These are phyloP conservation scores for Kluyveromyces wickerhamii DNA, from an alignment of 805 yeast species.

Conservation along the genomic window DNA sequence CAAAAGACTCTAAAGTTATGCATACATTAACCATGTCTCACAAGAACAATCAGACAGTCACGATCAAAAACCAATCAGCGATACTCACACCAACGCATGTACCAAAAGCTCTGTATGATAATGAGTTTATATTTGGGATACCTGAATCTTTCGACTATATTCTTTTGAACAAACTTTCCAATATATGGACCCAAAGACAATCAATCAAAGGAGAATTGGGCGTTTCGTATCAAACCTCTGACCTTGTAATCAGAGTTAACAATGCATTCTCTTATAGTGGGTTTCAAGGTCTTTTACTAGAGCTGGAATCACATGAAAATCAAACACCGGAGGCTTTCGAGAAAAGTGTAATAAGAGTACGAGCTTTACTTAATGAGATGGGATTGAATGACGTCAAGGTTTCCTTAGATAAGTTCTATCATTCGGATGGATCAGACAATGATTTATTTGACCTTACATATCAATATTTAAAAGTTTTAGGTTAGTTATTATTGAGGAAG, in stretches of 20 bases:
- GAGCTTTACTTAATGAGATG: conserved; percentile 14
- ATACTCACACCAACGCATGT: conserved; percentile 16
- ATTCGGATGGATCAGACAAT: conserved; percentile 8
- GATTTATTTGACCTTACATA: conserved; percentile 22
- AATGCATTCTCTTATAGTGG: conserved; percentile 28
- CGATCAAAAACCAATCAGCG: conserved; percentile 21
- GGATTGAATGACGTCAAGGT: conserved; percentile 16
- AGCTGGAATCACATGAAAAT: conserved; percentile 14
- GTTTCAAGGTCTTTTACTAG: conserved; percentile 26
- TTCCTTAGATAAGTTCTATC: conserved; percentile 12
- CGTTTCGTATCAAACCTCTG: conserved; percentile 21
- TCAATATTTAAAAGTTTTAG: conserved; percentile 26
- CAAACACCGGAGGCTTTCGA: conserved; percentile 13
- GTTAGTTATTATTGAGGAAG: conserved; percentile 6
- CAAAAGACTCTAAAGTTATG: conserved; percentile 19
- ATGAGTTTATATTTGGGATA: conserved; percentile 19
- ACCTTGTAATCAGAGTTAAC: conserved; percentile 19
- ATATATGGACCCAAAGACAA: conserved; percentile 28
- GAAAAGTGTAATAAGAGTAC: conserved; percentile 12
- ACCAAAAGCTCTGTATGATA: conserved; percentile 13
- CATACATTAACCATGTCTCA: conserved; percentile 24
- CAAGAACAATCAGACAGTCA: conserved; percentile 17
- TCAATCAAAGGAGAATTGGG: conserved; percentile 28
- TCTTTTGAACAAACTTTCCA: conserved; percentile 20
- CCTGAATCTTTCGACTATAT: conserved; percentile 22